Percentiles rank a stretch among this genome's conserved stretches.
Conservation (phyloP, 352 stramenopile species). For the Halophytophthora polymorphica region DNA sequence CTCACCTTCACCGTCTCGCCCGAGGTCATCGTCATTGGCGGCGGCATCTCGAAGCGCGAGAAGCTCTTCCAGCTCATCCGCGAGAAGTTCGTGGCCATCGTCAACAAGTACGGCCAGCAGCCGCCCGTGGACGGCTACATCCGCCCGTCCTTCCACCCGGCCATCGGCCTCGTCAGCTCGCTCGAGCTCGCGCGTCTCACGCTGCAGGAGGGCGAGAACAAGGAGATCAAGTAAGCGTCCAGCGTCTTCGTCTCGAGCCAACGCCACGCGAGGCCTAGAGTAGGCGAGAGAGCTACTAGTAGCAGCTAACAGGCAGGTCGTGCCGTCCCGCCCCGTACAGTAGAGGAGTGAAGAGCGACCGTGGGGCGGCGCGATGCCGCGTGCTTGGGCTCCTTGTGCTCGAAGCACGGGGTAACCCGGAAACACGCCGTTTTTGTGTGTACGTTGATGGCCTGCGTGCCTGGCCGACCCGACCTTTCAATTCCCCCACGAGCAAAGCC, state of each 20-base stretch:
- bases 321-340: too few species aligned
- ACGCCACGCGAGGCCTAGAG: slow-evolving; percentile 3
- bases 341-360: too few species aligned
- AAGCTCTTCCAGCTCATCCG: slow-evolving; percentile 83
- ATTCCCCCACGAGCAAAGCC: not conserved
- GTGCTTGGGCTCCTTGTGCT: too few species aligned
- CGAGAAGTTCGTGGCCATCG: slow-evolving; percentile 68
- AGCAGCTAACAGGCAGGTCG: too few species aligned
- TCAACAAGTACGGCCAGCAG: slow-evolving; percentile 83
- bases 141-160: slow-evolving; percentile 74
- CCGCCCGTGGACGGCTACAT: slow-evolving; percentile 75
- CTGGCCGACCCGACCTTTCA: slow-evolving; percentile 14
- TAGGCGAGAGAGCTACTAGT: too few species aligned
- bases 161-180: slow-evolving; percentile 83
- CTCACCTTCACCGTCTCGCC: slow-evolving; percentile 91
- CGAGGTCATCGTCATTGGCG: slow-evolving; percentile 95
- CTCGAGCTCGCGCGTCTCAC: slow-evolving; percentile 72
- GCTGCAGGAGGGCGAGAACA: slow-evolving; percentile 27
- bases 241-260: not conserved
- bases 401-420: too few species aligned
- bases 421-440: too few species aligned
- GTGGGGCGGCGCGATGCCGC: too few species aligned
- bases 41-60: slow-evolving; percentile 91
- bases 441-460: too few species aligned
- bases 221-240: slow-evolving; percentile 10